Evolutionary conservation across 139 green algal genomes (phyloP).

Genomic region (Tetradesmus obliquus): DNA sequence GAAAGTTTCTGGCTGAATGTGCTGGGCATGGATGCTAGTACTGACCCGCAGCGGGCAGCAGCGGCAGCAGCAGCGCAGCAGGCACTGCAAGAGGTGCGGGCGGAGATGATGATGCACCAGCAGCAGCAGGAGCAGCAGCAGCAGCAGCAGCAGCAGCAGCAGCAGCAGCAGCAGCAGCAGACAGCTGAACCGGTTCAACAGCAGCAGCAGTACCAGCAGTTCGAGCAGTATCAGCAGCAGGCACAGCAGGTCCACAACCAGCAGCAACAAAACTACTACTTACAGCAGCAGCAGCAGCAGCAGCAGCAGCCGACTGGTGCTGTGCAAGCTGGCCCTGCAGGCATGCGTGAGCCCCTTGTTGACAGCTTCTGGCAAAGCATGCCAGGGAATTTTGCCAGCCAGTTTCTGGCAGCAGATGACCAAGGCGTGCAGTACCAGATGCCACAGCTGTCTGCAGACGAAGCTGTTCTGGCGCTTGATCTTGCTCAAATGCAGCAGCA

Average conservation of each 20-base stretch:
- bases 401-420: background rate
- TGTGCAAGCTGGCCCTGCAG: no score
- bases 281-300: background rate
- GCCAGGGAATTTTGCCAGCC: background rate
- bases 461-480: background rate
- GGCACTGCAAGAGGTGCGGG: background rate
- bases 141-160: background rate
- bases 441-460: background rate
- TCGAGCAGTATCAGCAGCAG: background rate
- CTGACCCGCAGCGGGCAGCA: background rate
- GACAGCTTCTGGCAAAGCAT: background rate
- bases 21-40: background rate
- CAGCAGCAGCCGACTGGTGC: background rate
- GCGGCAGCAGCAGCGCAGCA: background rate
- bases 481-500: background rate
- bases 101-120: background rate
- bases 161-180: background rate
- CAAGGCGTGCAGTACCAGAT: background rate
- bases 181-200: no score
- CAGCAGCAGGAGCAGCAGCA: background rate
- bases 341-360: background rate
- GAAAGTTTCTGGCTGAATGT: background rate
- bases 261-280: background rate
- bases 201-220: background rate
- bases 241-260: background rate